Base-by-base conservation (phyloP, 257 asterid species). In the Plantago ovata region DNA sequence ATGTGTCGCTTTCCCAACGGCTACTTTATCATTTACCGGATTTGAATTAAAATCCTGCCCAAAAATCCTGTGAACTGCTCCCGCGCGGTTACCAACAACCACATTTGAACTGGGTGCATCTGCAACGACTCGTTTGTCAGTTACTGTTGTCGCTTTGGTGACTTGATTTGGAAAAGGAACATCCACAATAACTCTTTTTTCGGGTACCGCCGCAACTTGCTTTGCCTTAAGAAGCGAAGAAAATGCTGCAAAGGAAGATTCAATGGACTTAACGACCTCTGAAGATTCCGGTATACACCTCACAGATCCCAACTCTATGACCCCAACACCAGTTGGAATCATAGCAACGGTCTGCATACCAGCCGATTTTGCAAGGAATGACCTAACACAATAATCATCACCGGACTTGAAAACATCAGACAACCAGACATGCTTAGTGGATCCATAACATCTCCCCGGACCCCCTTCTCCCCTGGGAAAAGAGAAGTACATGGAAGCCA, bases 401-500 rank as follows among this genome's bases (percentile, higher is more conserved):
- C 75, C 74, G 6, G 81, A 76, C 52, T 63, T 79, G 70, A 81
- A 65, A 7, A 78, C 79, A 69, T 85, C 86, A 0, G 84, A 56
- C 18, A 85, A 44, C 97, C 98, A 93, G 21, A 77, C 56, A 57
- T 79, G 87, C 78, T 76, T 85, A 38, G 82, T 73, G 0, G 83
- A 75, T 39, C 72, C 85, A 49, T 82, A 93, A 56, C 94, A 82
- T 60, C 68, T 85, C 10, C 98, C 97, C 0, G 98, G 98, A 22
- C 98, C 98, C 38, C 95, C 98, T 77, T 79, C 84, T 15, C 97
- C 98, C 52, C 74, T 60, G 13, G 95, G 89, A 42, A 89, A 93
- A 38, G 86, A 86, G 22, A 93, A 93, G 73, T 93, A 93, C 98
- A 93, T 93, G 1, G 98, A 93, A 0, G 97, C 97, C 8, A 93